Conservation (phyloP, 495 filamentous ascomycete genomes). For the Letharia lupina region DNA sequence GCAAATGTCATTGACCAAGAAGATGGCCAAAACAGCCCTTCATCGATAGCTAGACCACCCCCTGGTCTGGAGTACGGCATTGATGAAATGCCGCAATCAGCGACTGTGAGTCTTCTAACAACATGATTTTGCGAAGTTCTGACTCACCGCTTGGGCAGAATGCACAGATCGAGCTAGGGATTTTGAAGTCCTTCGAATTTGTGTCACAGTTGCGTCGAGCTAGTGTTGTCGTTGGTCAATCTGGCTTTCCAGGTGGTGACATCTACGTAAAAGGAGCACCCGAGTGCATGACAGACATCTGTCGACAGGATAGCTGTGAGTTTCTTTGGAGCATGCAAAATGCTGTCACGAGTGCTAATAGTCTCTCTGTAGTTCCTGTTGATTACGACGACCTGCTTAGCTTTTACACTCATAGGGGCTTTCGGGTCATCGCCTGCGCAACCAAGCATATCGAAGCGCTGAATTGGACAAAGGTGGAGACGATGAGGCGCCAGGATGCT, state of each 20-base stretch:
- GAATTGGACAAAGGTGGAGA: slow-evolving; percentile 88
- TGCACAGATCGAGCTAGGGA: slow-evolving; percentile 62
- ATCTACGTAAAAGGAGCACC: slow-evolving; percentile 96
- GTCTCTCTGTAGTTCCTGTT: slow-evolving; percentile 53
- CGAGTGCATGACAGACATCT: slow-evolving; percentile 92
- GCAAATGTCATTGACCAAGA: slow-evolving; percentile 50
- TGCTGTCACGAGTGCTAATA: neutral
- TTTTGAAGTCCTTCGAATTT: slow-evolving; percentile 88
- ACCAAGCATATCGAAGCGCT: slow-evolving; percentile 77
- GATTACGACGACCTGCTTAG: slow-evolving; percentile 84
- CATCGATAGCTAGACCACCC: slow-evolving; percentile 80
- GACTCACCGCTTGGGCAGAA: neutral
- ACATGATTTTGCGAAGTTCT: neutral
- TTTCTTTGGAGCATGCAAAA: slow-evolving; percentile 19
- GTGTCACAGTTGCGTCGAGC: slow-evolving; percentile 90
- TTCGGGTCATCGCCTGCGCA: slow-evolving; percentile 94
- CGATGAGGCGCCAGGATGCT: slow-evolving; percentile 77
- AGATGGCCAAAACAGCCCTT: slow-evolving; percentile 58
- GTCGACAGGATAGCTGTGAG: slow-evolving; percentile 67
- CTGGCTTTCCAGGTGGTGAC: slow-evolving; percentile 67
- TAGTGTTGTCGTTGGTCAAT: slow-evolving; percentile 84
- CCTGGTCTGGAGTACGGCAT: slow-evolving; percentile 47
- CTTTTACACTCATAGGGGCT: slow-evolving; percentile 91
- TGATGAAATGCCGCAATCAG: slow-evolving; percentile 32
- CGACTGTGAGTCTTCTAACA: slow-evolving; percentile 13